These are phyloP conservation scores for Xylaria longipes DNA, from an alignment of 495 filamentous ascomycete genomes.

Conservation along the genomic window DNA sequence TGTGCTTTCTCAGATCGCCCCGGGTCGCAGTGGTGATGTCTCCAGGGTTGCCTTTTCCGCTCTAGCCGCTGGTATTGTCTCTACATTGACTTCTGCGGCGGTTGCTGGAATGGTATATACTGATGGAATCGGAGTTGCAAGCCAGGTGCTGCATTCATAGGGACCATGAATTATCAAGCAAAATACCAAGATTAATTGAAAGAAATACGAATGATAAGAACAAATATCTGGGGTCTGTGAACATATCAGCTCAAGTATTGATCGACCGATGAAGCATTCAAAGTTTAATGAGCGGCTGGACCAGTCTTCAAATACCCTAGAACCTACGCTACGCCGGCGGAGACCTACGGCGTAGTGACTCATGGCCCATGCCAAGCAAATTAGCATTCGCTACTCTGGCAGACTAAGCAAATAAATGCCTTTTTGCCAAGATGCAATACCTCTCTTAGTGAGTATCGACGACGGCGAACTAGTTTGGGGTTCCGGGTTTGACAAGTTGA, in stretches of 20 bases:
- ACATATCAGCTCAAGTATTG: neutral
- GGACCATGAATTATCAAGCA: neutral
- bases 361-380: too few species aligned
- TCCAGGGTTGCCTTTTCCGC: conserved; percentile 77
- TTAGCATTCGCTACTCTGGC: too few species aligned
- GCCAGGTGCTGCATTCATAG: neutral
- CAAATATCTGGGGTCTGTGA: neutral
- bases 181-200: neutral
- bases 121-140: conserved; percentile 31
- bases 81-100: conserved; percentile 79
- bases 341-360: conserved; percentile 17
- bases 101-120: conserved; percentile 71
- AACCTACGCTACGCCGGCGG: neutral
- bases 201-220: neutral
- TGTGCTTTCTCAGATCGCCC: conserved; percentile 81
- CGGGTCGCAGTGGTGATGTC: conserved; percentile 74
- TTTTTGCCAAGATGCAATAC: neutral
- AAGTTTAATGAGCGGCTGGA: neutral
- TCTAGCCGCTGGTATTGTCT: conserved; percentile 77
- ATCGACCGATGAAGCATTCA: neutral
- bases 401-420: neutral
- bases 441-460: too few species aligned
- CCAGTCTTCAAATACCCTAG: neutral
- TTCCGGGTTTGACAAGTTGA: too few species aligned
- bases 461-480: too few species aligned